A percentile compares a stretch with the other conserved stretches of the same genome.
Evolutionary conservation across 1,284 basidiomycete genomes (phyloP).

Genomic region (Xanthoconium separans): DNA sequence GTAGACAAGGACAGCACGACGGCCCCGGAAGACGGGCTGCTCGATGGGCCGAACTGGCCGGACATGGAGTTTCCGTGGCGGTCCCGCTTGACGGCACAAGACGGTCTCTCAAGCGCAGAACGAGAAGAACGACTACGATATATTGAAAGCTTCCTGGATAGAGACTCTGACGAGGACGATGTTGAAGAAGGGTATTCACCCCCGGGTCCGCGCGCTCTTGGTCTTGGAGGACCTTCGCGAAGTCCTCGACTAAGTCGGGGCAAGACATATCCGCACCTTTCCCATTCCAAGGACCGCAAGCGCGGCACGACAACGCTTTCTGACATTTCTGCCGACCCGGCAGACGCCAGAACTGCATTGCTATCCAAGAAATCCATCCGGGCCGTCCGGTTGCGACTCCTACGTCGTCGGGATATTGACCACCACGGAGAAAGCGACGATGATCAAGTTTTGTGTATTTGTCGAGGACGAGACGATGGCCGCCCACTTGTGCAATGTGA

Average conservation of each 20-base stretch:
- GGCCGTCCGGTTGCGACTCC: conserved; percentile 49
- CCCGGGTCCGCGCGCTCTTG: conserved; percentile 13
- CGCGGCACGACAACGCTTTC: conserved; percentile 25
- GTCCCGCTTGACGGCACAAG: conserved; percentile 52
- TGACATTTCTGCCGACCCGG: conserved; percentile 62
- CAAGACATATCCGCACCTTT: conserved; percentile 58
- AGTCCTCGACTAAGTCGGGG: conserved; percentile 45
- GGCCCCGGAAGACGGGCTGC: conserved; percentile 8
- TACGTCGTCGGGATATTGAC: conserved; percentile 36
- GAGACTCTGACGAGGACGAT: conserved; percentile 39
- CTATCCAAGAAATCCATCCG: conserved; percentile 67
- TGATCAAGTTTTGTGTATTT: conserved; percentile 61
- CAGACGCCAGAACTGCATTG: conserved; percentile 69
- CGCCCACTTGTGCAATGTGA: conserved; percentile 76
- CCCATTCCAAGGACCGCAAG: conserved; percentile 36
- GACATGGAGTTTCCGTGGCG: conserved; percentile 76
- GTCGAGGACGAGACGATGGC: conserved; percentile 62
- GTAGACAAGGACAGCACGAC: conserved; percentile 5
- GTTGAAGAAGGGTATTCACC: conserved; percentile 19
- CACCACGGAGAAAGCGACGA: conserved; percentile 35
- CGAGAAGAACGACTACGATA: conserved; percentile 48
- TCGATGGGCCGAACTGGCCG: conserved; percentile 66
- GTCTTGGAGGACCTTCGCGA: conserved; percentile 26
- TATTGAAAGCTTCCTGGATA: conserved; percentile 35
- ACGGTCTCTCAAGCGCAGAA: conserved; percentile 48